Conservation (phyloP, 169 alveolate genomes). For the Plasmodium reichenowi region DNA sequence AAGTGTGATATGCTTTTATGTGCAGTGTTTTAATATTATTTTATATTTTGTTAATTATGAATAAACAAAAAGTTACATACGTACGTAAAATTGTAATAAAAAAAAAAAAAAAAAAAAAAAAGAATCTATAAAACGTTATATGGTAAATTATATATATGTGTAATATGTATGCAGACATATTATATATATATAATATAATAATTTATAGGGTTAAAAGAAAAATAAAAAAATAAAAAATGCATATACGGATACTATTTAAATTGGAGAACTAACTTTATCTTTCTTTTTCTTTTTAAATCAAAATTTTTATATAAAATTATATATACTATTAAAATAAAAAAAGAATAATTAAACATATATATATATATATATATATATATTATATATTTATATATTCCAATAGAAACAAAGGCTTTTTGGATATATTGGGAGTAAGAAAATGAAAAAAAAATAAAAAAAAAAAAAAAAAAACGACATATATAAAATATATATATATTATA, state of each 20-base stretch:
- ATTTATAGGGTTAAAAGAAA: not conserved
- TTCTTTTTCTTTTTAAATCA: not conserved
- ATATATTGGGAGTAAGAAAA: too few species aligned
- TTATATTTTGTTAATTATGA: too few species aligned
- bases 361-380: too few species aligned
- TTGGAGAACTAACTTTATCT: not conserved
- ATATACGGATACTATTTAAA: not conserved
- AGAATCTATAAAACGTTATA: not conserved
- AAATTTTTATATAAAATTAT: not conserved
- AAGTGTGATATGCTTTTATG: not conserved
- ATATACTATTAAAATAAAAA: not conserved
- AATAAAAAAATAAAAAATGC: not conserved
- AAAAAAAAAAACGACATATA: too few species aligned
- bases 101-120: constrained; percentile 2
- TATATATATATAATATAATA: too few species aligned
- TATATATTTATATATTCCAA: too few species aligned
- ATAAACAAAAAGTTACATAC: not conserved
- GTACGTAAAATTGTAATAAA: constrained; percentile 1
- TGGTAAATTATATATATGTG: not conserved
- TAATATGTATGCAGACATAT: too few species aligned
- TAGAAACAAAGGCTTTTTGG: too few species aligned
- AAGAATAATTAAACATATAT: not conserved
- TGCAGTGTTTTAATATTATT: not conserved
- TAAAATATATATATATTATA: too few species aligned
- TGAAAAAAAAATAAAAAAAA: too few species aligned